A percentile compares a stretch with the other conserved stretches of the same genome.
Conservation (phyloP, 805 yeast species). For the Alloascoidea hylecoeti region DNA sequence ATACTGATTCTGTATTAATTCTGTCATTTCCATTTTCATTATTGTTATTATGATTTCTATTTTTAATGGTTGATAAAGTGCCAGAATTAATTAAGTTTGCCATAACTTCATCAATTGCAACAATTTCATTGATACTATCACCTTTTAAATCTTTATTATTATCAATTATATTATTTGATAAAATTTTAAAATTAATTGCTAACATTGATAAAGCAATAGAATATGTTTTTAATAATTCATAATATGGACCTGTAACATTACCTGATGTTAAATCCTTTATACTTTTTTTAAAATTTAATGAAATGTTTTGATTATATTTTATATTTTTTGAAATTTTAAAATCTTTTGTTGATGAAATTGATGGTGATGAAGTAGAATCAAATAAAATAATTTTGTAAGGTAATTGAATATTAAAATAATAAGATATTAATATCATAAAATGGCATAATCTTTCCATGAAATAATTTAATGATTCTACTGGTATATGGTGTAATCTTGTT, state of each 20-base stretch:
- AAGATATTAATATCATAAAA: not conserved
- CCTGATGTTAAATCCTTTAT: not conserved
- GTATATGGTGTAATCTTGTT: not conserved
- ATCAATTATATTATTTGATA: not conserved
- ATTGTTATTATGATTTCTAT: too few relatives aligned
- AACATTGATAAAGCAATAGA: not conserved
- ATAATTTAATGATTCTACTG: not conserved
- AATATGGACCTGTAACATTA: not conserved
- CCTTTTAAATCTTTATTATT: too few relatives aligned
- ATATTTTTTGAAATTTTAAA: not conserved
- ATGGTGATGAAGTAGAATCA: not conserved
- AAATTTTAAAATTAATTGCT: not conserved
- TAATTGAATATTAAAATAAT: not conserved
- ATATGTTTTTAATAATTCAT: not conserved
- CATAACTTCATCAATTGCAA: not conserved
- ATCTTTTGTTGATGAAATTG: not conserved
- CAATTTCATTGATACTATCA: not conserved
- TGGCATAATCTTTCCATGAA: not conserved
- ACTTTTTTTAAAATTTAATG: not conserved
- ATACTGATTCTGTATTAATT: not conserved
- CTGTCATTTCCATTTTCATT: not conserved
- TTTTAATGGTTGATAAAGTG: not conserved
- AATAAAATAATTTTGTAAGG: not conserved
- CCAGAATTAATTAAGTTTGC: not conserved
- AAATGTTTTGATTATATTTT: too few relatives aligned